Evolutionary conservation across 306 rosid species (phyloP), one percentile per base, ranked within the genome.

Genomic region (Vigna hirtella): DNA sequence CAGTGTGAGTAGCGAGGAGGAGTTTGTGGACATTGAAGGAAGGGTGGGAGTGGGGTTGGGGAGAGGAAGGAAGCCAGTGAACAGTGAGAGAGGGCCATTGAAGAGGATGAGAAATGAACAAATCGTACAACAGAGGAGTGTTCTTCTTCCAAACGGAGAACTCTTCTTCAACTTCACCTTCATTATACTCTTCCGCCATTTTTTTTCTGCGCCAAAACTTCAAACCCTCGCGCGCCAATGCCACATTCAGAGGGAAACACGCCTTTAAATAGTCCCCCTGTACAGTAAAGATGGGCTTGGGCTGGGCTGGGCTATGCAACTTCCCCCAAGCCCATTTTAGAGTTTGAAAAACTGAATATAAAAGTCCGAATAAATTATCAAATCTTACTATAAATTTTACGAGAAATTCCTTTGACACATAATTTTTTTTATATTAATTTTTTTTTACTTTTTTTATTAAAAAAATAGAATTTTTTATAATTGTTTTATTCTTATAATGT

Each of bases 81-180:
- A 94, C 95, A 8, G 97, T 92, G 74, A 94, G 97, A 70, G 98
- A 92, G 7, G 98, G 98, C 97, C 97, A 94, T 83, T 83, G 90
- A 5, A 92, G 97, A 53, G 97, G 85, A 57, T 92, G 91, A 6
- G 98, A 92, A 34, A 94, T 70, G 77, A 89, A 57, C 17, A 92
- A 76, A 38, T 94, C 98, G 90, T 94, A 94, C 17, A 94, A 70
- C 53, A 89, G 78, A 1, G 97, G 97, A 11, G 93, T 70, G 85
- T 94, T 92, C 81, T 90, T 92, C 91, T 87, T 92, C 98, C 99
- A 93, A 14, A 95, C 90, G 12, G 86, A 73, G 86, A 86, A 93
- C 83, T 93, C 93, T 82, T 93, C 96, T 74, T 85, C 94, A 30
- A 92, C 83, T 80, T 83, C 88, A 53, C 28, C 34, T 0, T 79